phyloP scores from a whole-genome alignment of 1,284 basidiomycete species.

The Tilletia setariae region DNA sequence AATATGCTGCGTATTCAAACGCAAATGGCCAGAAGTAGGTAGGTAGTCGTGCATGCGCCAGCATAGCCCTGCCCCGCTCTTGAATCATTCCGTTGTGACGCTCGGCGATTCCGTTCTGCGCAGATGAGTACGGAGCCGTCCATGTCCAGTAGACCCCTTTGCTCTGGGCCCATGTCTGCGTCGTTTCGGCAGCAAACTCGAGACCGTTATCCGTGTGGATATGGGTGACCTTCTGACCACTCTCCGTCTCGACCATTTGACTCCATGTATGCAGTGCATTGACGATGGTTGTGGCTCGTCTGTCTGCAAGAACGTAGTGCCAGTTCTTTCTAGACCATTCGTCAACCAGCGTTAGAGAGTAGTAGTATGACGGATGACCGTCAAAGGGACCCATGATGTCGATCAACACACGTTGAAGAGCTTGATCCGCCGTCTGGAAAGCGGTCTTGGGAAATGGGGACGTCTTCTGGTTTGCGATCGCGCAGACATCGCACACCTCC shows the following conservation, averaged over 20 bases:
- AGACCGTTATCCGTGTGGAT: not conserved
- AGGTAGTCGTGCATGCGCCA: not conserved
- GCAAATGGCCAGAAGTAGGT: conserved; percentile 1
- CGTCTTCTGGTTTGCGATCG: not conserved
- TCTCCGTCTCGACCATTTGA: not conserved
- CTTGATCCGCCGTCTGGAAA: not conserved
- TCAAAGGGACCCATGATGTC: not conserved
- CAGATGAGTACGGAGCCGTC: conserved; percentile 1
- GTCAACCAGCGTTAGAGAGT: not conserved
- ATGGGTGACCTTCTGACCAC: not conserved
- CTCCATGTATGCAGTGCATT: not conserved
- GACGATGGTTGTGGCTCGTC: not conserved
- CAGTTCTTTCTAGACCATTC: not conserved
- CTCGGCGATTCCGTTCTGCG: conserved; percentile 3
- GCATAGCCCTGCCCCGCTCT: not conserved
- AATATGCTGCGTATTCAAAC: not conserved
- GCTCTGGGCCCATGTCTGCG: not conserved
- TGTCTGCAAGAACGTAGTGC: not conserved
- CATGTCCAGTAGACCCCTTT: too few species aligned
- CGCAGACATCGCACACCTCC: not conserved
- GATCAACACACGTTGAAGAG: not conserved
- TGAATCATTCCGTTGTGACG: not conserved
- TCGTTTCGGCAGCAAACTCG: not conserved
- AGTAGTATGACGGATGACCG: not conserved
- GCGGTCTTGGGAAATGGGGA: not conserved